These are phyloP conservation scores for Ogataea angusta DNA, from an alignment of 805 yeast genomes.

Conservation along the genomic window DNA sequence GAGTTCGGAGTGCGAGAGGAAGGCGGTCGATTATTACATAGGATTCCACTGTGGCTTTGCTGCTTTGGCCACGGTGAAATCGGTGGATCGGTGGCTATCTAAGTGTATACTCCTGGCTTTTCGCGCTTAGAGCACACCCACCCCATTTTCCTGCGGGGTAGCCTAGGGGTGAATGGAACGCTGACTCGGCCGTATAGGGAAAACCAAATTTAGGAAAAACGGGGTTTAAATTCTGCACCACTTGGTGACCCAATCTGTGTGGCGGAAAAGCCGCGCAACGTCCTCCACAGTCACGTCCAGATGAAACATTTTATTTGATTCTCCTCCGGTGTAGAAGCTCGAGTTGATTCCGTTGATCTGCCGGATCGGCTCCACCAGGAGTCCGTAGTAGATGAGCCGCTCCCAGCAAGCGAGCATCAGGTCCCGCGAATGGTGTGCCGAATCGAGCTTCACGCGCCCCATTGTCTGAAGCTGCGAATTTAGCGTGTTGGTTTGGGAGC, in stretches of 20 bases:
- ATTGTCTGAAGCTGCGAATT: constrained; percentile 36
- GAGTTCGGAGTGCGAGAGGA: background rate
- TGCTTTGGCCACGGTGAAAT: background rate
- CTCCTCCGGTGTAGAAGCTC: constrained; percentile 25
- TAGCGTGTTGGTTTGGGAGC: constrained; percentile 30
- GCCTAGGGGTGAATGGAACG: constrained; percentile 3
- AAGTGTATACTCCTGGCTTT: background rate
- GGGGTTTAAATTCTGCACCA: constrained; percentile 23
- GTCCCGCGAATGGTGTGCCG: constrained; percentile 33
- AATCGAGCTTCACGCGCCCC: constrained; percentile 37
- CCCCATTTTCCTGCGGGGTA: constrained; percentile 5
- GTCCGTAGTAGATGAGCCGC: constrained; percentile 50
- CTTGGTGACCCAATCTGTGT: constrained; percentile 18
- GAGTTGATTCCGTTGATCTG: constrained; percentile 23
- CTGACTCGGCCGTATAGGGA: background rate
- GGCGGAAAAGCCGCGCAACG: constrained; percentile 30
- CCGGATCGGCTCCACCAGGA: constrained; percentile 37
- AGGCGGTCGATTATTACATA: background rate
- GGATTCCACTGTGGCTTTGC: background rate
- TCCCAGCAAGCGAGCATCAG: constrained; percentile 77
- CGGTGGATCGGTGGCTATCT: background rate
- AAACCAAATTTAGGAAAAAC: background rate
- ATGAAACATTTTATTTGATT: constrained; percentile 48
- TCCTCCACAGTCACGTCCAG: constrained; percentile 52
- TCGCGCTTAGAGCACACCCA: background rate